These are phyloP conservation scores for Hymenochaete sp. DNA, from an alignment of 1,284 basidiomycete species.

Conservation along the genomic window DNA sequence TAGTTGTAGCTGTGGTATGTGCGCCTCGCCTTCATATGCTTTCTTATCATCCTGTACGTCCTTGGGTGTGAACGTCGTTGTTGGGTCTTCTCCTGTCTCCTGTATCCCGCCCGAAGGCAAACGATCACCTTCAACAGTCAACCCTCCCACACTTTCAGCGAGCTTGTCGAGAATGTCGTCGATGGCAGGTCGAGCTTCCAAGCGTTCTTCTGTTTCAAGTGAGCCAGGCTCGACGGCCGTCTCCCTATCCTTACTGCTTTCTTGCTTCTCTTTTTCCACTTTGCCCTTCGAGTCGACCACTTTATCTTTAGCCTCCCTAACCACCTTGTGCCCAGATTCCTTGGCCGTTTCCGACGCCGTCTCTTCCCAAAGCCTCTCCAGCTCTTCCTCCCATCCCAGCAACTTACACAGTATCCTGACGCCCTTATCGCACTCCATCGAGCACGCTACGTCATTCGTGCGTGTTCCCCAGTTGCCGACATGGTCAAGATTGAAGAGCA, in stretches of 20 bases:
- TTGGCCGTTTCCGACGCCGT: constrained; percentile 27
- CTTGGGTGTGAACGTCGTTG: too few species aligned
- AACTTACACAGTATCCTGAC: constrained; percentile 48
- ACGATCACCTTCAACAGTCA: constrained; percentile 6
- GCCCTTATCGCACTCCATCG: constrained; percentile 63
- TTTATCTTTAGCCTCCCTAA: constrained; percentile 23
- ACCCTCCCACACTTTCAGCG: constrained; percentile 1
- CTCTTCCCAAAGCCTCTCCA: constrained; percentile 47
- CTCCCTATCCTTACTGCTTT: constrained; percentile 18
- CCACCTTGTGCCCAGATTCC: constrained; percentile 27
- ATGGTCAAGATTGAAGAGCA: constrained; percentile 59
- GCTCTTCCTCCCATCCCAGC: constrained; percentile 65
- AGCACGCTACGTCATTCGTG: constrained; percentile 48
- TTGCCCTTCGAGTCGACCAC: constrained; percentile 16
- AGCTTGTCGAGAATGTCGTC: constrained; percentile 13
- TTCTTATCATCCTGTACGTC: too few species aligned
- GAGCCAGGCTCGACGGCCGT: constrained; percentile 2
- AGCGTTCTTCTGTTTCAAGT: constrained; percentile 20
- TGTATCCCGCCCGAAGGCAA: too few species aligned
- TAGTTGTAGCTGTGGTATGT: too few species aligned
- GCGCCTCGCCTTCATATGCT: too few species aligned
- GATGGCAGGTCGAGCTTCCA: constrained; percentile 16
- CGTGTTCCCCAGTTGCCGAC: constrained; percentile 52
- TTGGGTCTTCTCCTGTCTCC: too few species aligned
- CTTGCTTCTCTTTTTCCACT: constrained; percentile 20